A percentile compares a stretch with the other conserved stretches of the same genome.
Evolutionary conservation across 75 land plant species (phyloP).

Genomic region (Chamaecyparis obtusa): DNA sequence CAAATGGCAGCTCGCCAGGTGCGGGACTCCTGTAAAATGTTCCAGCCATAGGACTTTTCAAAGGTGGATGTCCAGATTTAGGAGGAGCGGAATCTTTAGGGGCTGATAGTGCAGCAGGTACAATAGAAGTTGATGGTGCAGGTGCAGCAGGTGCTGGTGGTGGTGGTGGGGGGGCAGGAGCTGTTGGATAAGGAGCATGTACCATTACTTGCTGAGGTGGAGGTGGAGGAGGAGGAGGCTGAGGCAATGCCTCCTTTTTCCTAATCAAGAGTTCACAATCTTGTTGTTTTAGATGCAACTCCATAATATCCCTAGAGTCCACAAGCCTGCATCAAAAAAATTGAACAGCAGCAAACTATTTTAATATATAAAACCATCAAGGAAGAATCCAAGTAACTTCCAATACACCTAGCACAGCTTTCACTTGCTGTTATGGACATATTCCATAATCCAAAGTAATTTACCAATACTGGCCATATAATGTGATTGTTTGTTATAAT

Average conservation of each 20-base stretch:
- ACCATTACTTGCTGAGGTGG: constrained; percentile 26
- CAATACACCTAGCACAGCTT: background rate
- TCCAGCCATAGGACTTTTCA: constrained; percentile 88
- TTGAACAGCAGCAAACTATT: background rate
- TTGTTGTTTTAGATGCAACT: constrained; percentile 76
- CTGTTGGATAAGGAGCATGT: constrained; percentile 23
- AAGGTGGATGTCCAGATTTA: constrained; percentile 54
- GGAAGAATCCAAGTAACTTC: background rate
- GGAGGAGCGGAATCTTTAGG: constrained; percentile 34
- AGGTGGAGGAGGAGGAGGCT: constrained; percentile 40
- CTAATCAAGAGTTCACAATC: constrained; percentile 75
- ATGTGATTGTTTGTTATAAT: background rate
- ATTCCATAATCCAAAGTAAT: background rate
- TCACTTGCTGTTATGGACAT: background rate
- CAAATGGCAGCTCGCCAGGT: constrained; percentile 78
- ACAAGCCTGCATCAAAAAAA: constrained; percentile 58
- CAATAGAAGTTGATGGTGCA: constrained; percentile 23
- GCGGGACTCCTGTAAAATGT: constrained; percentile 75
- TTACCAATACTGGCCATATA: background rate
- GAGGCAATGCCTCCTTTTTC: constrained; percentile 88
- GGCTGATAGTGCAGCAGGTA: constrained; percentile 27
- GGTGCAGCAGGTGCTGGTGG: constrained; percentile 17
- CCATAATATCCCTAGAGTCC: constrained; percentile 83
- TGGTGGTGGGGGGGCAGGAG: constrained; percentile 13
- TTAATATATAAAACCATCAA: background rate